Evolutionary conservation across 2,329 filamentous ascomycete species (phyloP).

Genomic region (Esteya vermicola): DNA sequence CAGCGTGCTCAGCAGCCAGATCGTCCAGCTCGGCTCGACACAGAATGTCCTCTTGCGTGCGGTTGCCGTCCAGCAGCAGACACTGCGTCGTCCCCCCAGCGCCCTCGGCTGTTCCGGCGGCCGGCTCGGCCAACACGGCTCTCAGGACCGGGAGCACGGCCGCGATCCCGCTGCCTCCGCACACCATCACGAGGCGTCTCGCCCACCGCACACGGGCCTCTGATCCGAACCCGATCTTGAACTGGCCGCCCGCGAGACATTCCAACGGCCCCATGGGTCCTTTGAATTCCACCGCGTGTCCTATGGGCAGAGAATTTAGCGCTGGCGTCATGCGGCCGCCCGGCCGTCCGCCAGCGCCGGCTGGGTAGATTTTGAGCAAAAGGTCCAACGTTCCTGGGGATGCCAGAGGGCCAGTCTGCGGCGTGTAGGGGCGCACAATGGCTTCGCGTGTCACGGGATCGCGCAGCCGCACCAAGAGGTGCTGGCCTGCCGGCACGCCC

Average conservation of each 20-base stretch:
- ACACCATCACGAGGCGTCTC: slow-evolving; percentile 69
- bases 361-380: slow-evolving; percentile 75
- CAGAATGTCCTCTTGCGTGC: slow-evolving; percentile 67
- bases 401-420: slow-evolving; percentile 44
- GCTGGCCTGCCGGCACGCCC: slow-evolving; percentile 72
- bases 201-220: slow-evolving; percentile 40
- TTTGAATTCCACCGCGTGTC: slow-evolving; percentile 69
- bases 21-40: slow-evolving; percentile 58
- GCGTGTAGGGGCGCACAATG: slow-evolving; percentile 79
- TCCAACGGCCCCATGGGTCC: slow-evolving; percentile 78
- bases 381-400: slow-evolving; percentile 44
- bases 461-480: slow-evolving; percentile 69
- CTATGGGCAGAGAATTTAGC: slow-evolving; percentile 57
- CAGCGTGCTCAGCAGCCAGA: slow-evolving; percentile 35
- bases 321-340: slow-evolving; percentile 76
- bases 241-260: slow-evolving; percentile 55
- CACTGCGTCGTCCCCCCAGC: too few species aligned
- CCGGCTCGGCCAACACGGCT: slow-evolving; percentile 54
- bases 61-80: slow-evolving; percentile 65
- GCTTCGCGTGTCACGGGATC: slow-evolving; percentile 57
- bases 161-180: slow-evolving; percentile 81
- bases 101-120: slow-evolving; percentile 46
- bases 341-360: slow-evolving; percentile 33
- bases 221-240: slow-evolving; percentile 25
- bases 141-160: slow-evolving; percentile 75